phyloP scores from a whole-genome alignment of 345 rosid species.

The Arabidopsis suecica region DNA sequence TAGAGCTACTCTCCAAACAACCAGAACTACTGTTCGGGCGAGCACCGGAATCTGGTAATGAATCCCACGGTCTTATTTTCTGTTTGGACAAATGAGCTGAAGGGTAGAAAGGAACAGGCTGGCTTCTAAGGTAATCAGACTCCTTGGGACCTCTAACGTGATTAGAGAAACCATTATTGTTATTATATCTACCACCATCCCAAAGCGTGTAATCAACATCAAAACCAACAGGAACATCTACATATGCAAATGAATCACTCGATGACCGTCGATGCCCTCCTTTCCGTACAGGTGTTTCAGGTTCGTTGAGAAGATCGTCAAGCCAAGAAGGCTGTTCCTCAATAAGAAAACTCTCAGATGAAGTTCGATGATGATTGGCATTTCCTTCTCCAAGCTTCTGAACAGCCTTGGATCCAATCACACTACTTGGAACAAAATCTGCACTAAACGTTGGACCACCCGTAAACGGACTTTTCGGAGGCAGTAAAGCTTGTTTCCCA shows the following conservation, averaged over 20 bases:
- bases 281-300: conserved; percentile 80
- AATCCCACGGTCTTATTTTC: conserved; percentile 62
- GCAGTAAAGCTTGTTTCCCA: conserved; percentile 83
- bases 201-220: conserved; percentile 53
- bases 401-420: conserved; percentile 65
- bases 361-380: conserved; percentile 75
- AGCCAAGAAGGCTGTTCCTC: conserved; percentile 98
- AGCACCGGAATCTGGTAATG: conserved; percentile 48
- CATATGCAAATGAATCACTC: conserved; percentile 88
- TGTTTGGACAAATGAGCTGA: conserved; percentile 56
- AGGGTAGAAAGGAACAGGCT: conserved; percentile 50
- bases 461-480: conserved; percentile 89
- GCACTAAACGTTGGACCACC: conserved; percentile 56
- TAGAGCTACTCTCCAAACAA: conserved; percentile 52
- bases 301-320: conserved; percentile 92
- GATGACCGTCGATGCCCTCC: conserved; percentile 95
- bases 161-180: conserved; percentile 45
- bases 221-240: conserved; percentile 60
- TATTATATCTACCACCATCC: conserved; percentile 58
- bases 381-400: conserved; percentile 70
- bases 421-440: conserved; percentile 59
- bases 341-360: conserved; percentile 73
- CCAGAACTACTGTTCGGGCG: conserved; percentile 52
- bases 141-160: conserved; percentile 67
- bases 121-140: conserved; percentile 25